Evolutionary conservation across 306 rosid species (phyloP).

Genomic region (Corylus avellana): DNA sequence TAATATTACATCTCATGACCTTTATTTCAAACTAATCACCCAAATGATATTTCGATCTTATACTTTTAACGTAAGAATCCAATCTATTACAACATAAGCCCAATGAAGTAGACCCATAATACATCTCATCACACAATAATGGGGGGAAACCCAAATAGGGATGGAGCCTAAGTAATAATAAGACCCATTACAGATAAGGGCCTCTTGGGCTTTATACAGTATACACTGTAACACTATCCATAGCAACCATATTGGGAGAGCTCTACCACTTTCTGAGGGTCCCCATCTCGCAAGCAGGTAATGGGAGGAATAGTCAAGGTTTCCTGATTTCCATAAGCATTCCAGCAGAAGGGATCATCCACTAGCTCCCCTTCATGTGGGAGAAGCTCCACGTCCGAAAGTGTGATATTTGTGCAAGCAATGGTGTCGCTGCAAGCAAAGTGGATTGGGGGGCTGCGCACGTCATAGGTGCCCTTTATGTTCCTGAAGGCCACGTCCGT

Average conservation of each 20-base stretch:
- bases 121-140: constrained; percentile 44
- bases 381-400: constrained; percentile 79
- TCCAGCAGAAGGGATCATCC: constrained; percentile 97
- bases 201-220: constrained; percentile 36
- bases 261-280: constrained; percentile 50
- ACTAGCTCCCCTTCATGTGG: constrained; percentile 75
- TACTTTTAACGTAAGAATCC: neutral
- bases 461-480: constrained; percentile 93
- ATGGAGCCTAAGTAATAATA: constrained; percentile 38
- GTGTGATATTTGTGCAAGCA: constrained; percentile 84
- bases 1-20: constrained; percentile 26
- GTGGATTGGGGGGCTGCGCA: constrained; percentile 83
- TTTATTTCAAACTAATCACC: too few relatives aligned
- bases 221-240: constrained; percentile 1
- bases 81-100: constrained; percentile 32
- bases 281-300: constrained; percentile 78
- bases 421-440: constrained; percentile 88
- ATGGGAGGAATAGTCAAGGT: constrained; percentile 85
- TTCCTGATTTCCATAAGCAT: constrained; percentile 81
- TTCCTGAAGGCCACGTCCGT: constrained; percentile 56
- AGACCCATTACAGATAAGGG: constrained; percentile 29
- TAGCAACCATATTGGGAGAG: constrained; percentile 50
- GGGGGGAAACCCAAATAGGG: constrained; percentile 47
- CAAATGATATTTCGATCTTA: too few relatives aligned
- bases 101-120: constrained; percentile 32